phyloP scores from a whole-genome alignment of 2,329 filamentous ascomycete species.

The Calonectria honghensis region DNA sequence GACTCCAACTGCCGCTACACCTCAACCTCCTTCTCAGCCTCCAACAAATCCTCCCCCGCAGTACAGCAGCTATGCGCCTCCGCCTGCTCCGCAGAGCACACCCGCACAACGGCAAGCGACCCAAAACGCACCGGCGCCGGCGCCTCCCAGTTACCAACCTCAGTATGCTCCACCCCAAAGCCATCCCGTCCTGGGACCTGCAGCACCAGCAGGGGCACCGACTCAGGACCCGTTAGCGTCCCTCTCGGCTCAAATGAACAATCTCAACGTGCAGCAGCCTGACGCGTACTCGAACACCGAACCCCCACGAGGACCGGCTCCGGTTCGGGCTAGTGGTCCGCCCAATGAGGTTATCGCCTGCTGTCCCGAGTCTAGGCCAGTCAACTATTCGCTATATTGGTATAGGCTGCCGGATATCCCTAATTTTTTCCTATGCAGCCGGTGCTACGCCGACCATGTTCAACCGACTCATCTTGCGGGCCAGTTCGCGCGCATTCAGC shows the following conservation, averaged over 20 bases:
- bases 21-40: conserved; percentile 16
- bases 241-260: conserved; percentile 46
- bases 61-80: background rate
- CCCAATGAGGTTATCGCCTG: conserved; percentile 51
- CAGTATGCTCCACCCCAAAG: background rate
- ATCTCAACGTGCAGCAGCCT: conserved; percentile 39
- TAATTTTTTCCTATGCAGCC: conserved; percentile 62
- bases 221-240: conserved; percentile 36
- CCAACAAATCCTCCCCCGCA: conserved; percentile 15
- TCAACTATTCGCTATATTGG: conserved; percentile 59
- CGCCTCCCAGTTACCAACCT: background rate
- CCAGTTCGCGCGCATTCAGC: conserved; percentile 56
- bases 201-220: background rate
- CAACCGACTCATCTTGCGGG: conserved; percentile 54
- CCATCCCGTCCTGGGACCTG: background rate
- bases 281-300: conserved; percentile 1
- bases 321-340: conserved; percentile 49
- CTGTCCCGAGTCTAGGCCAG: conserved; percentile 55
- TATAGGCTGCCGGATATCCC: conserved; percentile 55
- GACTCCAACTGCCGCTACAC: background rate
- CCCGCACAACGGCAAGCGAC: background rate
- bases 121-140: background rate
- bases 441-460: conserved; percentile 64
- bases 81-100: background rate
- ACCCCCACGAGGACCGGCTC: conserved; percentile 35